These are phyloP conservation scores for Xylaria sp. DNA, from an alignment of 2,329 filamentous ascomycete genomes.

Conservation along the genomic window DNA sequence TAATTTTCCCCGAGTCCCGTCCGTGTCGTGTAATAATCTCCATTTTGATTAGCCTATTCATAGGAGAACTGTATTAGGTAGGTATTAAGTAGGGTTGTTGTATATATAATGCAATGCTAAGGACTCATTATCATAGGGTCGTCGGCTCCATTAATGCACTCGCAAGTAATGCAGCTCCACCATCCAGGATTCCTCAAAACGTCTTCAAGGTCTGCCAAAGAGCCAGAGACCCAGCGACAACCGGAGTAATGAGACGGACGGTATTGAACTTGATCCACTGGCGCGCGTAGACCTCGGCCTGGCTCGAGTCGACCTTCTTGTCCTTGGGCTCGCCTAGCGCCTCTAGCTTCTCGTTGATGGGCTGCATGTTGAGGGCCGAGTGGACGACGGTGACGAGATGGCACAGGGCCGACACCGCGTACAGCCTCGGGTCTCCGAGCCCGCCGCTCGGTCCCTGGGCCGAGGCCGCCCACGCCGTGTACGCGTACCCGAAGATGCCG, in stretches of 20 bases:
- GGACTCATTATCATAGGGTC: no score
- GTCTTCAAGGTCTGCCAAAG: slow-evolving; percentile 37
- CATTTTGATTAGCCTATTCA: no score
- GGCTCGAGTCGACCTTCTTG: slow-evolving; percentile 26
- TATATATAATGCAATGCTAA: no score
- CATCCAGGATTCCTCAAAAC: slow-evolving; percentile 5
- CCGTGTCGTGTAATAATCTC: no score
- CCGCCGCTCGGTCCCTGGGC: slow-evolving; percentile 10
- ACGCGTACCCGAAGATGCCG: slow-evolving; percentile 51
- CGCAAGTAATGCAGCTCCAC: no score
- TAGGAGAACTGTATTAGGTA: no score
- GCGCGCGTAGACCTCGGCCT: slow-evolving; percentile 39
- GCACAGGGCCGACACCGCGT: slow-evolving; percentile 46
- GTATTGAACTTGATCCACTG: slow-evolving; percentile 41
- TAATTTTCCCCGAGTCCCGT: no score
- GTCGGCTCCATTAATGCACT: no score
- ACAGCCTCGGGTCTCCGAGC: slow-evolving; percentile 48
- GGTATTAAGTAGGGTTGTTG: no score
- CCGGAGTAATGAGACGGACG: slow-evolving; percentile 40
- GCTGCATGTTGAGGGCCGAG: slow-evolving; percentile 54
- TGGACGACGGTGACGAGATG: slow-evolving; percentile 52
- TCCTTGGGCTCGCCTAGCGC: slow-evolving; percentile 36
- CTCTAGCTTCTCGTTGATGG: slow-evolving; percentile 51
- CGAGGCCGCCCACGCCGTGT: slow-evolving; percentile 42
- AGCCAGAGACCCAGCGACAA: slow-evolving; percentile 39